A percentile compares a stretch with the other conserved stretches of the same genome.
Conservation (phyloP, 306 rosid genomes). For the Vigna nakashimae region DNA sequence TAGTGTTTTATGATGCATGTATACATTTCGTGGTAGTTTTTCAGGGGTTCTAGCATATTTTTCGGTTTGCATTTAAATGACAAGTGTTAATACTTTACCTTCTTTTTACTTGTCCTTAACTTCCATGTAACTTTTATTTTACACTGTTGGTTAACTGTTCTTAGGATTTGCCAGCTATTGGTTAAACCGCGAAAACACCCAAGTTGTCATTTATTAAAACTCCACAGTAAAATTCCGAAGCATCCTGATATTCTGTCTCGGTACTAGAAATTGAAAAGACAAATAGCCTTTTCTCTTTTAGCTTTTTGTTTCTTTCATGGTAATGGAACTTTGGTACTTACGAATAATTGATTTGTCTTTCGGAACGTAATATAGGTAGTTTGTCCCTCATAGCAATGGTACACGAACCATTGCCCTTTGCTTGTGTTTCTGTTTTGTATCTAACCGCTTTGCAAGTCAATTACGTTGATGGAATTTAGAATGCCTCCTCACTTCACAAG, state of each 20-base stretch:
- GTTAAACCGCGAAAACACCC: constrained; percentile 4
- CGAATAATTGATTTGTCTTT: background rate
- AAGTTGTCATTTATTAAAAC: background rate
- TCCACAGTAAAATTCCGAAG: background rate
- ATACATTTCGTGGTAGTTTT: constrained; percentile 2
- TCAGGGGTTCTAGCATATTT: constrained; percentile 5
- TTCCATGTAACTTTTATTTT: background rate
- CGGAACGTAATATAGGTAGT: background rate
- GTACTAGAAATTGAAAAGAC: background rate
- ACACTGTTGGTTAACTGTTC: background rate
- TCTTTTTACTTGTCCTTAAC: constrained; percentile 8
- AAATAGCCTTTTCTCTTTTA: background rate
- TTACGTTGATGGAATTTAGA: no score
- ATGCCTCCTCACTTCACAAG: no score
- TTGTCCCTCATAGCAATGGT: background rate
- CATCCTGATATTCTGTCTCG: background rate
- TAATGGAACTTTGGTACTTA: no score
- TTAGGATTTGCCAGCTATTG: background rate
- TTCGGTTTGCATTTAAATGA: constrained; percentile 13
- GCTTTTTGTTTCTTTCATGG: constrained; percentile 1
- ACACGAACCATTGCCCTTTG: no score
- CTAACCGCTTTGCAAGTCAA: no score
- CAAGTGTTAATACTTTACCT: background rate
- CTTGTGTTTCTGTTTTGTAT: no score
- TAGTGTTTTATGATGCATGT: background rate